phyloP scores from a whole-genome alignment of 305 asterid species.

The Euphrasia arctica region DNA sequence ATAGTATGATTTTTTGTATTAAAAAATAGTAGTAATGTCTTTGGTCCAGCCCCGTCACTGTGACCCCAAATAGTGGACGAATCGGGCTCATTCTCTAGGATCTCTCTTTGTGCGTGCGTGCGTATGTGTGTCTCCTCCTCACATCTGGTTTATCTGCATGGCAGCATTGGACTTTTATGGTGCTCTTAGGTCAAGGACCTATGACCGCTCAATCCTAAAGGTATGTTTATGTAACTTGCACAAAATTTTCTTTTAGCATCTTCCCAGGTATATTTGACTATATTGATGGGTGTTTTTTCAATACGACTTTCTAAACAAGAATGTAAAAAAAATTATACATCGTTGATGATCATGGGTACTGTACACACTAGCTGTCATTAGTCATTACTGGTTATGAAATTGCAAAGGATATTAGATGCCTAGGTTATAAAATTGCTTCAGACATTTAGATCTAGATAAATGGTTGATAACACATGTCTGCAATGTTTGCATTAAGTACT shows the following conservation, averaged over 20 bases:
- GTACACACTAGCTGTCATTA: neutral
- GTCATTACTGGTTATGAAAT: neutral
- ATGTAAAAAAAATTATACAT: constrained; percentile 9
- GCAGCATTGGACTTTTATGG: constrained; percentile 96
- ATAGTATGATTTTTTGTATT: too few species aligned
- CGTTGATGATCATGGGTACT: constrained; percentile 3
- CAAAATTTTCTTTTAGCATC: neutral
- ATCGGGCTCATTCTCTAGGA: too few species aligned
- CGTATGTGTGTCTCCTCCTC: constrained; percentile 2
- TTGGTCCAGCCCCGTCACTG: too few species aligned
- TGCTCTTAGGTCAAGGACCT: constrained; percentile 88
- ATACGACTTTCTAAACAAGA: neutral
- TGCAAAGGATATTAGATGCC: neutral
- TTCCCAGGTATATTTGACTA: neutral
- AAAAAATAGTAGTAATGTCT: too few species aligned
- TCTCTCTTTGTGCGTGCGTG: neutral
- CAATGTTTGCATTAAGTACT: constrained; percentile 8
- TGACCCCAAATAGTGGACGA: too few species aligned
- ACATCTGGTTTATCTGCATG: constrained; percentile 28
- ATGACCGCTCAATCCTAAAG: constrained; percentile 78
- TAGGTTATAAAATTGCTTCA: neutral
- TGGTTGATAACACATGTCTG: constrained; percentile 6
- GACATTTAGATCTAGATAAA: neutral
- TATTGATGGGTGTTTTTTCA: constrained; percentile 16
- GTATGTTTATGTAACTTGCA: constrained; percentile 33